Percentiles rank a stretch among this genome's conserved stretches.
Conservation (phyloP, 2,329 filamentous ascomycete species). For the Cladophialophora exuberans region DNA sequence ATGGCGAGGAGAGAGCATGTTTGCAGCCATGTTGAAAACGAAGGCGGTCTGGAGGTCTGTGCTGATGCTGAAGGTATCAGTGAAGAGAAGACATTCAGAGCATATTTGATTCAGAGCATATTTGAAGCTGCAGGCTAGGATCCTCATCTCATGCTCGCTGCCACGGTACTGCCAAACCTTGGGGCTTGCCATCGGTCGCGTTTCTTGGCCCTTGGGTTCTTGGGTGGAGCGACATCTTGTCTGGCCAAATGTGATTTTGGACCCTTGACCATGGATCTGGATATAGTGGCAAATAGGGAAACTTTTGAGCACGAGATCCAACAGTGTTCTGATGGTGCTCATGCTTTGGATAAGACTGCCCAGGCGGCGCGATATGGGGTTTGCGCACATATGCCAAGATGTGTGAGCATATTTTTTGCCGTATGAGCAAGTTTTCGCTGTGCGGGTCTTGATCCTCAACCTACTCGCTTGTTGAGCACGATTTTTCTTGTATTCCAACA, state of each 20-base stretch:
- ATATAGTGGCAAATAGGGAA: no score
- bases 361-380: not conserved
- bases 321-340: no score
- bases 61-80: not conserved
- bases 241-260: no score
- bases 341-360: not conserved
- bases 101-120: no score
- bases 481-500: no score
- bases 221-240: no score
- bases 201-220: no score
- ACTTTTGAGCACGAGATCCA: not conserved
- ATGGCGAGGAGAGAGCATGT: constrained; percentile 34
- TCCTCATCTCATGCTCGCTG: no score
- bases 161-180: no score
- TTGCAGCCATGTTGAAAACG: constrained; percentile 13
- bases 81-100: not conserved
- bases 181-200: no score
- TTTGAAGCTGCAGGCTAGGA: no score
- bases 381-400: constrained; percentile 21
- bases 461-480: not conserved
- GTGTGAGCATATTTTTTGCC: constrained; percentile 23
- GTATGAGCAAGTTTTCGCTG: constrained; percentile 26
- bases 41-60: not conserved
- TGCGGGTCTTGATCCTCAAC: not conserved
- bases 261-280: no score